These are phyloP conservation scores for Phytopythium delawarense DNA, from an alignment of 352 stramenopile genomes.

Conservation along the genomic window DNA sequence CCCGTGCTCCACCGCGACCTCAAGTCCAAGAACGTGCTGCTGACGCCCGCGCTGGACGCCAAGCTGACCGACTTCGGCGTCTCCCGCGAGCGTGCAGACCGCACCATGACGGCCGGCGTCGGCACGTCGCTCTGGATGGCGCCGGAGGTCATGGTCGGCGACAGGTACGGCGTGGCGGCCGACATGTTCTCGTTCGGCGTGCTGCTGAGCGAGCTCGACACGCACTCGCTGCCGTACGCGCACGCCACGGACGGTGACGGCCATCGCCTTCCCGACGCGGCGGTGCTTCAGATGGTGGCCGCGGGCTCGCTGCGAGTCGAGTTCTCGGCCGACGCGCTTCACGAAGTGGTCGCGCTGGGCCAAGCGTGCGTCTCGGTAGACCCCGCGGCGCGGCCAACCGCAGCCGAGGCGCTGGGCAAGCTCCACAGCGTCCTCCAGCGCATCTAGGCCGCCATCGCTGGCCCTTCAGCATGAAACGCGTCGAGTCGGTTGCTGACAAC, in stretches of 20 bases:
- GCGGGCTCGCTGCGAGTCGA: conserved; percentile 12
- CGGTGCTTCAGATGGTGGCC: too few relatives aligned
- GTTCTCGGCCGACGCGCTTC: conserved; percentile 23
- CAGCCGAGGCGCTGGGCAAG: conserved; percentile 22
- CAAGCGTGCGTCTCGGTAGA: conserved; percentile 23
- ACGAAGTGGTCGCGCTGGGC: conserved; percentile 17
- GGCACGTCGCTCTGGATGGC: not conserved
- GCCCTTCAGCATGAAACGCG: too few relatives aligned
- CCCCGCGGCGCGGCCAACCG: conserved; percentile 23
- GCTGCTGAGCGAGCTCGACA: too few relatives aligned
- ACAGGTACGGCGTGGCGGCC: not conserved
- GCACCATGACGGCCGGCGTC: not conserved
- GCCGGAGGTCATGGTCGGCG: not conserved
- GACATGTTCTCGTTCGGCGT: not conserved
- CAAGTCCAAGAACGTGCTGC: too few relatives aligned
- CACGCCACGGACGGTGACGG: too few relatives aligned
- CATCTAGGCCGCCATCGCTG: too few relatives aligned
- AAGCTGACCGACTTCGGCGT: too few relatives aligned
- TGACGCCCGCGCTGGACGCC: too few relatives aligned
- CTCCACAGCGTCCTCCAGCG: conserved; percentile 10
- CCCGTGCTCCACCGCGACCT: too few relatives aligned
- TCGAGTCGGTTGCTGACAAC: too few relatives aligned
- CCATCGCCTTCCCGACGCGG: too few relatives aligned
- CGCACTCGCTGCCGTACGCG: too few relatives aligned
- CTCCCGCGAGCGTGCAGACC: not conserved